A percentile compares a stretch with the other conserved stretches of the same genome.
Conservation (phyloP, 805 yeast species). For the Cyberlindnera lachancei region DNA sequence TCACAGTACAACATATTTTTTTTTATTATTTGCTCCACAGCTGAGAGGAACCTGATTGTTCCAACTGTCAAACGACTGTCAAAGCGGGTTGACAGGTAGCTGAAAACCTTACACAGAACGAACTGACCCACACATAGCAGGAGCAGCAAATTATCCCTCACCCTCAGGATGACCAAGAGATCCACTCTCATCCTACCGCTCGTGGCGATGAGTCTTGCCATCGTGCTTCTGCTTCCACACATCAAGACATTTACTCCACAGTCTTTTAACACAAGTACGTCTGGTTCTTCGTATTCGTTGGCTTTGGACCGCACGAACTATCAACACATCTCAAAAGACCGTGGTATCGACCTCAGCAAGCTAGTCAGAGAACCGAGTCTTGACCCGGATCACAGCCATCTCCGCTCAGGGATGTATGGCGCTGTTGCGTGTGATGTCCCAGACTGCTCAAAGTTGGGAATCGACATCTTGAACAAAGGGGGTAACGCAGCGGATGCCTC, state of each 20-base stretch:
- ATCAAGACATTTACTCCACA: no score
- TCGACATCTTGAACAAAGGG: conserved; percentile 22
- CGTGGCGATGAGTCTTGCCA: no score
- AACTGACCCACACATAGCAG: no score
- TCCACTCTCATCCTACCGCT: no score
- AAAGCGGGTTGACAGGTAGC: no score
- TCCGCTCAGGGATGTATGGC: conserved; percentile 17
- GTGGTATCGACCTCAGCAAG: conserved; percentile 33
- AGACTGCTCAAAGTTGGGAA: conserved; percentile 30
- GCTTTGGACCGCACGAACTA: background rate
- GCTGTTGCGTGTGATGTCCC: conserved; percentile 25
- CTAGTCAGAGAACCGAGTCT: conserved; percentile 29
- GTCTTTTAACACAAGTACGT: background rate
- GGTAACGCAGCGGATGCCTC: conserved; percentile 95
- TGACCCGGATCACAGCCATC: conserved; percentile 25
- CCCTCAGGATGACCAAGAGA: no score
- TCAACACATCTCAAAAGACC: conserved; percentile 7
- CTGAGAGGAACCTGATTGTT: no score
- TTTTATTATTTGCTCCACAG: no score
- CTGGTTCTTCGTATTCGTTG: background rate
- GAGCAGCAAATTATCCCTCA: no score
- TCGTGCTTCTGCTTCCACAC: background rate
- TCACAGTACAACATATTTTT: no score
- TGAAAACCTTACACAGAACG: no score
- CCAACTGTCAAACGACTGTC: no score